Conservation (phyloP, 805 yeast species). For the Sugiyamaella lignohabitans region DNA sequence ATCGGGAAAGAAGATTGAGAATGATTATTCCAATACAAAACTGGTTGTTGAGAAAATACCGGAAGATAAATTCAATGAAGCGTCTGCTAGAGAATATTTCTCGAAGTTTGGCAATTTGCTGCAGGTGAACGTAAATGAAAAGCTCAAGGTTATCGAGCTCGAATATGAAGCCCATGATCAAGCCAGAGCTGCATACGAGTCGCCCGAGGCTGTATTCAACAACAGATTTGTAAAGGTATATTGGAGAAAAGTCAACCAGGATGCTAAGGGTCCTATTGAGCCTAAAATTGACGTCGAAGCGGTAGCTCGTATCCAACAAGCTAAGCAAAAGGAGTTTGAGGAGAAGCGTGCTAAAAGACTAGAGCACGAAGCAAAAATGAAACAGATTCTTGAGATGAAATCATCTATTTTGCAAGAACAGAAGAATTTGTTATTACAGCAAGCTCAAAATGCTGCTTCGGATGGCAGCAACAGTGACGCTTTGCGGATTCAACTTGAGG, state of each 20-base stretch:
- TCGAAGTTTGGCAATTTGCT: conserved; percentile 37
- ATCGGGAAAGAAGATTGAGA: conserved; percentile 21
- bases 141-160: conserved; percentile 34
- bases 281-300: conserved; percentile 35
- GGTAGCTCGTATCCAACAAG: conserved; percentile 33
- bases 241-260: conserved; percentile 28
- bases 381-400: conserved; percentile 29
- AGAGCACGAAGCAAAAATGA: conserved; percentile 31
- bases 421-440: conserved; percentile 31
- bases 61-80: conserved; percentile 36
- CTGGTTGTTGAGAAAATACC: conserved; percentile 42
- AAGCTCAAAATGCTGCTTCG: conserved; percentile 21
- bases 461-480: conserved; percentile 17
- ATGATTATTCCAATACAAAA: conserved; percentile 26
- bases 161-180: conserved; percentile 33
- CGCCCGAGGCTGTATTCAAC: conserved; percentile 41
- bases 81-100: conserved; percentile 33
- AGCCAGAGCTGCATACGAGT: conserved; percentile 40
- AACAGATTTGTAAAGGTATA: conserved; percentile 45
- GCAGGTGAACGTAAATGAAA: conserved; percentile 27
- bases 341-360: conserved; percentile 33
- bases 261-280: conserved; percentile 8
- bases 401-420: conserved; percentile 31
- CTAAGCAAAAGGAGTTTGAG: conserved; percentile 38
- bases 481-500: conserved; percentile 30